Conservation (phyloP, 2,329 filamentous ascomycete species). For the Scleromitrula shiraiana region DNA sequence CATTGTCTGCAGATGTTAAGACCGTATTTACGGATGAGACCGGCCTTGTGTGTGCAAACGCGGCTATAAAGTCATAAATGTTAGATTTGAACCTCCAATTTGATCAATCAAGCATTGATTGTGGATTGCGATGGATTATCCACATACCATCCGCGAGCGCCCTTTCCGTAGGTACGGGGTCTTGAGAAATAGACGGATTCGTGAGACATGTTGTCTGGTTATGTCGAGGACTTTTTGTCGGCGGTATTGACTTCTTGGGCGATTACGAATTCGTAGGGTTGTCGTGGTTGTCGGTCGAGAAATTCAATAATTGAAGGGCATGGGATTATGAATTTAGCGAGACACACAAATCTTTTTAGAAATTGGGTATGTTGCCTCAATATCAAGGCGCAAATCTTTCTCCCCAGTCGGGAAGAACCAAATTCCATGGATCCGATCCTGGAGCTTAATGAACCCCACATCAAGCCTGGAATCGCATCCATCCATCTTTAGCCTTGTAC, state of each 20-base stretch:
- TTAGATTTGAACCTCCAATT: slow-evolving; percentile 10
- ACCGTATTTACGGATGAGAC: slow-evolving; percentile 99
- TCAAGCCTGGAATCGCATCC: too few species aligned
- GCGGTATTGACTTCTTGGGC: slow-evolving; percentile 8
- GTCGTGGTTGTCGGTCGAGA: slow-evolving; percentile 1
- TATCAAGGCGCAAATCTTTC: too few species aligned
- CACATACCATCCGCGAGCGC: slow-evolving; percentile 83
- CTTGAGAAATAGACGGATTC: slow-evolving; percentile 99
- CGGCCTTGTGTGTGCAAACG: slow-evolving; percentile 89
- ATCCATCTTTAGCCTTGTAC: background rate
- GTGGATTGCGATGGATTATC: slow-evolving; percentile 3
- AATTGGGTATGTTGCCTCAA: background rate
- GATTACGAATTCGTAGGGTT: slow-evolving; percentile 1
- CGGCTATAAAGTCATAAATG: slow-evolving; percentile 42
- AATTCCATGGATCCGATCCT: too few species aligned
- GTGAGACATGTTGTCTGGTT: slow-evolving; percentile 59
- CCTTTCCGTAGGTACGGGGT: slow-evolving; percentile 95
- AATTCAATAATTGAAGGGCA: slow-evolving; percentile 5
- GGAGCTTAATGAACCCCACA: too few species aligned
- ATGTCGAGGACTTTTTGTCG: slow-evolving; percentile 22
- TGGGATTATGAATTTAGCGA: slow-evolving; percentile 2
- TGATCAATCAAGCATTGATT: background rate
- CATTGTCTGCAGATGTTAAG: slow-evolving; percentile 80
- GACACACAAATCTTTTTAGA: slow-evolving; percentile 3
- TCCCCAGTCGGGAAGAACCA: too few species aligned